Conservation (phyloP, 2,329 filamentous ascomycete genomes). For the Aschersonia sp. region DNA sequence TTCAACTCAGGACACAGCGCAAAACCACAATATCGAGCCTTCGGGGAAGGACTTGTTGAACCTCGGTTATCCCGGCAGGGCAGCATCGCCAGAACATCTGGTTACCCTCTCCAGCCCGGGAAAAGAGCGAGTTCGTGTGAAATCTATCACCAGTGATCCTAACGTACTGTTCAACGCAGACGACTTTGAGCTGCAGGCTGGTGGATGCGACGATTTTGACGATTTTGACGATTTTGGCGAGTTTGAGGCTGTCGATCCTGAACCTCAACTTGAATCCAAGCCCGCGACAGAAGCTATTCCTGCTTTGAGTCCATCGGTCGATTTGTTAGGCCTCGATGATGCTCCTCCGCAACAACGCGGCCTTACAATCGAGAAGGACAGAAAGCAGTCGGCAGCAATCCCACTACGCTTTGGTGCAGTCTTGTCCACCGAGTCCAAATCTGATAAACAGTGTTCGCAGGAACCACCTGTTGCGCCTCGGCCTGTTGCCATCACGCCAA, state of each 20-base stretch:
- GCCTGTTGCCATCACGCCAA: too few species aligned
- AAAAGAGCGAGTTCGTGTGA: slow-evolving; percentile 2
- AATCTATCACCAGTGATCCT: slow-evolving; percentile 19
- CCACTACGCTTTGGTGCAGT: slow-evolving; percentile 14
- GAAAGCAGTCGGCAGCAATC: slow-evolving; percentile 3
- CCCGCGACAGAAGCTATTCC: background rate
- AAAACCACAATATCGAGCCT: slow-evolving; percentile 6
- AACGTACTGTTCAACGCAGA: slow-evolving; percentile 55
- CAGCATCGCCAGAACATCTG: background rate
- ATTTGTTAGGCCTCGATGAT: slow-evolving; percentile 25
- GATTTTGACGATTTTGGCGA: slow-evolving; percentile 44
- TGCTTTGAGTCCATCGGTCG: slow-evolving; percentile 11
- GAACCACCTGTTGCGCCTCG: too few species aligned
- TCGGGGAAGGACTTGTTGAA: too few species aligned
- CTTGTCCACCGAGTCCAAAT: slow-evolving; percentile 23
- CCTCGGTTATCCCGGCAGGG: too few species aligned
- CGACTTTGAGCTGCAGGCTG: slow-evolving; percentile 29
- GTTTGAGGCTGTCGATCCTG: slow-evolving; percentile 32
- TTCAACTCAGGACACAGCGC: background rate
- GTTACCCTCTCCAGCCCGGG: background rate
- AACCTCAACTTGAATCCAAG: background rate
- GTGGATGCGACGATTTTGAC: slow-evolving; percentile 24
- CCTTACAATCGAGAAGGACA: background rate
- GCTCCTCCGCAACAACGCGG: slow-evolving; percentile 8
- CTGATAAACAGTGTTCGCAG: slow-evolving; percentile 4